These are phyloP conservation scores for Phytophthora meadii DNA, from an alignment of 352 stramenopile species.

Conservation along the genomic window DNA sequence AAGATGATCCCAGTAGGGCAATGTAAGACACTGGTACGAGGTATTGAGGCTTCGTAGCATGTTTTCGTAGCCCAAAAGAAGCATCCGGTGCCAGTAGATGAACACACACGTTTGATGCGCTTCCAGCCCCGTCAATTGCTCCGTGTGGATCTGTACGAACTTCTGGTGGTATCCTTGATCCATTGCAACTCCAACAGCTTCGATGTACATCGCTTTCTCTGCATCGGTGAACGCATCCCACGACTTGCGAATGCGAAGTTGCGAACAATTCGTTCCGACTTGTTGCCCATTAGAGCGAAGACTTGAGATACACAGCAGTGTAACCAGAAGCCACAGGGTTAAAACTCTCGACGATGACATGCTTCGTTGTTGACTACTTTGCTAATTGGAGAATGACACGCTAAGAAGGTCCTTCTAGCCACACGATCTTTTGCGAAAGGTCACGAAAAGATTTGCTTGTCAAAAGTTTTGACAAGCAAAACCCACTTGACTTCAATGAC, in stretches of 20 bases:
- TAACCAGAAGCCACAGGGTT: constrained; percentile 10
- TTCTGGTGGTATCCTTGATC: constrained; percentile 45
- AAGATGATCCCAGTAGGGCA: constrained; percentile 70
- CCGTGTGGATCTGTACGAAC: constrained; percentile 69
- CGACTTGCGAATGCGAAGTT: constrained; percentile 49
- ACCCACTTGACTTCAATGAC: too few species aligned
- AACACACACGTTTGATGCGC: constrained; percentile 69
- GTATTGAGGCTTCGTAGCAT: constrained; percentile 60
- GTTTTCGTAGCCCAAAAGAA: constrained; percentile 71
- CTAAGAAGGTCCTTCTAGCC: background rate
- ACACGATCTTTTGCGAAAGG: background rate
- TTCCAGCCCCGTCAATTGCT: constrained; percentile 49
- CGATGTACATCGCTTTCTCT: constrained; percentile 52
- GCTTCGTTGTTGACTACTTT: background rate
- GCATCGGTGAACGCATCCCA: constrained; percentile 42
- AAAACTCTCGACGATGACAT: background rate
- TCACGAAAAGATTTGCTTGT: background rate
- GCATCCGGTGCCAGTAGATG: constrained; percentile 74
- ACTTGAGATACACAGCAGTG: constrained; percentile 1
- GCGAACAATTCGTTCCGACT: constrained; percentile 34
- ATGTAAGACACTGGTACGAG: constrained; percentile 58
- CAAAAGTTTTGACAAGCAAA: too few species aligned
- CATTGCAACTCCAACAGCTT: constrained; percentile 48
- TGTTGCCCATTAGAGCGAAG: constrained; percentile 10
- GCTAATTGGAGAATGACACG: constrained; percentile 4